Evolutionary conservation across 2,329 filamentous ascomycete genomes (phyloP).

Genomic region (Oidium heveae): DNA sequence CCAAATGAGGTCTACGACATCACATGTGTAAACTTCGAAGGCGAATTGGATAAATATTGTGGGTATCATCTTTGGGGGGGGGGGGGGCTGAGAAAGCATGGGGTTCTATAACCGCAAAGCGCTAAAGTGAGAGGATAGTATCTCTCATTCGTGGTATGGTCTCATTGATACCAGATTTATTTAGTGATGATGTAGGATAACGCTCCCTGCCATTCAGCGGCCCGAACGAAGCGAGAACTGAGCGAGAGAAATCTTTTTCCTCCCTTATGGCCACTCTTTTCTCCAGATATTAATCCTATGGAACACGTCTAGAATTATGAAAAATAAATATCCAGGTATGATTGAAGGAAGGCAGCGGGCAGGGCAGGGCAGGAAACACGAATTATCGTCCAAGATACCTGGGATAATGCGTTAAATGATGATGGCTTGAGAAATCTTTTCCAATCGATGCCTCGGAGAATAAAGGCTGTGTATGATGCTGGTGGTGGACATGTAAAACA

Average conservation of each 20-base stretch:
- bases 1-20: not conserved
- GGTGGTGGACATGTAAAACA: no score
- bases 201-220: no score
- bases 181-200: not conserved
- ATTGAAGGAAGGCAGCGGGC: not conserved
- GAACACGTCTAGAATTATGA: not conserved
- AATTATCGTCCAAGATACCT: conserved; percentile 3
- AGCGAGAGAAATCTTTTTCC: no score
- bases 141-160: not conserved
- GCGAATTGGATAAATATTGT: not conserved
- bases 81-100: not conserved
- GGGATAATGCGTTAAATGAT: conserved; percentile 3
- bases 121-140: not conserved
- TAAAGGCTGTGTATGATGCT: no score
- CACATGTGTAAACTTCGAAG: not conserved
- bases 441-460: no score
- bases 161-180: not conserved
- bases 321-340: conserved; percentile 3
- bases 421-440: no score
- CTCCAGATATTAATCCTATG: not conserved
- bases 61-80: not conserved
- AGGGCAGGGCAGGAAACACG: conserved; percentile 1
- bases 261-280: not conserved
- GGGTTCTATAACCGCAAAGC: not conserved
- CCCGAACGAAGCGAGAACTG: no score